phyloP scores from a whole-genome alignment of 805 yeast genomes.

The Starmerella bombicola region DNA sequence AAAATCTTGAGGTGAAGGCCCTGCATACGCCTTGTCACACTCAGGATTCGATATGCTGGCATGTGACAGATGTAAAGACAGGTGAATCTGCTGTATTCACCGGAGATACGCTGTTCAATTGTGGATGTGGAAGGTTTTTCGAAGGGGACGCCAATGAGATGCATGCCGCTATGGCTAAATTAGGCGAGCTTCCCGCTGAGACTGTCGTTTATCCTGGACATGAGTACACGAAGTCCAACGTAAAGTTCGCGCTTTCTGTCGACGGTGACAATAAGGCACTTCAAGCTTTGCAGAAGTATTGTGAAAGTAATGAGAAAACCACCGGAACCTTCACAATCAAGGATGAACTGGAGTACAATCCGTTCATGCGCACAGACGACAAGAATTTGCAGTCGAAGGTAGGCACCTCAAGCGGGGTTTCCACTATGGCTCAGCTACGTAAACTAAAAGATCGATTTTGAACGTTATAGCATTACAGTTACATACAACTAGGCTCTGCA shows the following conservation, averaged over 20 bases:
- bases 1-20: constrained; percentile 53
- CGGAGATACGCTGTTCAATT: constrained; percentile 87
- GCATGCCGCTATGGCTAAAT: constrained; percentile 52
- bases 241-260: constrained; percentile 53
- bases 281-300: constrained; percentile 40
- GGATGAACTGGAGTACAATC: constrained; percentile 73
- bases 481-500: too few species aligned
- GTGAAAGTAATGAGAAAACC: constrained; percentile 49
- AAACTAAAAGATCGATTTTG: constrained; percentile 56
- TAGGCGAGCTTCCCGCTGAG: constrained; percentile 51
- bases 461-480: too few species aligned
- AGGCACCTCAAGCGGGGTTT: constrained; percentile 38
- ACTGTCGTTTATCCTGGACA: constrained; percentile 87
- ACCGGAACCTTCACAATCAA: constrained; percentile 75
- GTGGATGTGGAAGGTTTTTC: constrained; percentile 94
- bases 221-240: constrained; percentile 80
- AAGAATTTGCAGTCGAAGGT: constrained; percentile 48
- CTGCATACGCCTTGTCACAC: constrained; percentile 97
- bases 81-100: constrained; percentile 70
- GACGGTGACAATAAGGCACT: constrained; percentile 46
- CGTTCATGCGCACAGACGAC: constrained; percentile 73
- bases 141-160: constrained; percentile 80
- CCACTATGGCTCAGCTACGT: constrained; percentile 63
- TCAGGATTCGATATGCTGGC: constrained; percentile 88
- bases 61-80: constrained; percentile 49